These are phyloP conservation scores for Nemania bipapillata DNA, from an alignment of 2,329 filamentous ascomycete species.

Conservation along the genomic window DNA sequence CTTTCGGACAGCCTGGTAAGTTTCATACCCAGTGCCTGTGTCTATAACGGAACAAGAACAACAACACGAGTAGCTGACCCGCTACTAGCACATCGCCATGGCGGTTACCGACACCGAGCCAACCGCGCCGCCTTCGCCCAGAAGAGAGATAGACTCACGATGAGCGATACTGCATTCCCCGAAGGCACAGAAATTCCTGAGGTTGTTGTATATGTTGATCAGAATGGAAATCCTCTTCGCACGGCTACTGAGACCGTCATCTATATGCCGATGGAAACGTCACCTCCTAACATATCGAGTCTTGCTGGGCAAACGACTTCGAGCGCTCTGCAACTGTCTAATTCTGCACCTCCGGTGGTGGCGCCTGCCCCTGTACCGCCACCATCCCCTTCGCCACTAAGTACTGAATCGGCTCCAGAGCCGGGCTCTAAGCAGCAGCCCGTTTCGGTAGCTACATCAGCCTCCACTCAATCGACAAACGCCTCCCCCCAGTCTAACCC, in stretches of 20 bases:
- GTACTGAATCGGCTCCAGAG: slow-evolving; percentile 29
- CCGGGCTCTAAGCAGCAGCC: slow-evolving; percentile 34
- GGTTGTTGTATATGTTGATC: slow-evolving; percentile 70
- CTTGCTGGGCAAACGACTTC: slow-evolving; percentile 6
- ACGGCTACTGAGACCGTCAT: slow-evolving; percentile 56
- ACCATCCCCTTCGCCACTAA: slow-evolving; percentile 23
- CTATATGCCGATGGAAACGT: slow-evolving; percentile 42
- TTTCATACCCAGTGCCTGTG: slow-evolving; percentile 5
- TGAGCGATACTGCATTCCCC: slow-evolving; percentile 54
- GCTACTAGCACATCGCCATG: slow-evolving; percentile 49
- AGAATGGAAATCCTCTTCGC: slow-evolving; percentile 63
- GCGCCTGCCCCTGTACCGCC: slow-evolving; percentile 22
- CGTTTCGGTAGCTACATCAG: slow-evolving; percentile 20
- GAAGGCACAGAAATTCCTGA: slow-evolving; percentile 58
- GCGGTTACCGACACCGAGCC: slow-evolving; percentile 48
- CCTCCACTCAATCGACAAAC: slow-evolving; percentile 21
- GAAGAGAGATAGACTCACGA: slow-evolving; percentile 49
- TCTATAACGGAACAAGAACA: not conserved
- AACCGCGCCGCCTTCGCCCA: slow-evolving; percentile 39
- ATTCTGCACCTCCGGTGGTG: slow-evolving; percentile 29
- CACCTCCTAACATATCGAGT: slow-evolving; percentile 22
- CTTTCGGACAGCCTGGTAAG: slow-evolving; percentile 57
- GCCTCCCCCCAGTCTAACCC: slow-evolving; percentile 35
- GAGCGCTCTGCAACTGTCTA: slow-evolving; percentile 21
- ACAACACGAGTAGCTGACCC: slow-evolving; percentile 27